Evolutionary conservation across 345 rosid species (phyloP), one percentile per base, ranked within the genome.

Genomic region (Fremontodendron californicum): DNA sequence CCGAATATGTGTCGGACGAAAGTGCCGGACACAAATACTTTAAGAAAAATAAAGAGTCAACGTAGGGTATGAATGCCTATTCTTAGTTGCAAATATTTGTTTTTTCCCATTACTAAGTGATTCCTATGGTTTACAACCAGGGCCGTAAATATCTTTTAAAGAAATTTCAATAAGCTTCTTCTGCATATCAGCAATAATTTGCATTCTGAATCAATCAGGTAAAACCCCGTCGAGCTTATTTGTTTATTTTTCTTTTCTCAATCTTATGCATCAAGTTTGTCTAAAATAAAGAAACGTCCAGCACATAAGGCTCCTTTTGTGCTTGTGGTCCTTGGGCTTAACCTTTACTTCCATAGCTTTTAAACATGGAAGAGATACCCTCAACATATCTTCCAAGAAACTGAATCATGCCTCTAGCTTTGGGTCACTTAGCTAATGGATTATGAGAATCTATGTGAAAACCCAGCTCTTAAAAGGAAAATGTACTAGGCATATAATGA

Each of bases 271-370:
- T 67, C 67, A 42, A 16, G 64, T 46, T 63, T 75, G 16, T 31
- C 51, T 27, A 64, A 55, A 21, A 23, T 55, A 55, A 55, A 55
- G 13, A 23, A 55, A 9, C 21, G 10, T 23, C 2, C 5, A 19
- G 25, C 3, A 2, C 3, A n/a, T 25, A 52, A 52, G 73, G 65
- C 74, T 54, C 79, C 80, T 78, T 76, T 46, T 54, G 40, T 78
- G 68, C 74, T 76, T 39, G 82, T 87, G 87, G 87, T 87, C 83
- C 88, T 85, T 51, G 65, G 48, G 70, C 71, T 69, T 71, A 58
- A 66, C 21, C 62, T 33, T 46, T 2, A 9, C 39, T 18, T 16
- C 40, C 65, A 62, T 72, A 79, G 81, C 69, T 60, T 62, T 62
- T 15, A 78, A 72, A 49, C 74, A 67, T 79, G 70, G 61, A 42